These are phyloP conservation scores for Tulasnella sp. DNA, from an alignment of 768 basidiomycete species.

Conservation along the genomic window DNA sequence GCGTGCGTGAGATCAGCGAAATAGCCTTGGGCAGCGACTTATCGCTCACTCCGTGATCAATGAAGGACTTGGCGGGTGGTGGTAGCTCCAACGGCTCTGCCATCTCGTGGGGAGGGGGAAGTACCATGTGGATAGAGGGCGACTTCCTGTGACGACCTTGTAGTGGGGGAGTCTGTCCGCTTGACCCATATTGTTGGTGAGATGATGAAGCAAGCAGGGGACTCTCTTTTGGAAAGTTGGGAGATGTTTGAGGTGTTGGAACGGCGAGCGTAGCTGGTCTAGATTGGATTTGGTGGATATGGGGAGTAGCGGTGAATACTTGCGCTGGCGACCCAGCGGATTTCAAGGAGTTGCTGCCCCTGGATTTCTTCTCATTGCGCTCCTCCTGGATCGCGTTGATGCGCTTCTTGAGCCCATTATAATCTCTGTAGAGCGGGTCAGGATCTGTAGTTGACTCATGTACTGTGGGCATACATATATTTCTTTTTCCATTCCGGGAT, in stretches of 20 bases:
- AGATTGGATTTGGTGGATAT: background rate
- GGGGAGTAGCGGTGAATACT: background rate
- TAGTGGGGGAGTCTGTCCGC: slow-evolving; percentile 16
- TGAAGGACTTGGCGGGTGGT: slow-evolving; percentile 15
- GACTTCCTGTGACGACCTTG: background rate
- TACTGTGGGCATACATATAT: slow-evolving; percentile 41
- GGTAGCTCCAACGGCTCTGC: slow-evolving; percentile 11
- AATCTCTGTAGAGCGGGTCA: slow-evolving; percentile 39
- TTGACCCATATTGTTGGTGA: slow-evolving; percentile 17
- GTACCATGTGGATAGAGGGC: background rate
- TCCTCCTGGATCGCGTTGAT: slow-evolving; percentile 42
- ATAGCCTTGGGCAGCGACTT: too few relatives aligned
- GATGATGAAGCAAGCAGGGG: background rate
- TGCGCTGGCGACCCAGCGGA: background rate
- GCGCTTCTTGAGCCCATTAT: slow-evolving; percentile 54
- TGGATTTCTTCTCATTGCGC: slow-evolving; percentile 18
- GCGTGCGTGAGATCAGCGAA: background rate
- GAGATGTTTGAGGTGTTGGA: background rate
- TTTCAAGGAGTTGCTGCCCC: background rate
- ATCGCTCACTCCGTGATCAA: slow-evolving; percentile 9
- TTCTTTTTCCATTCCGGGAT: slow-evolving; percentile 64
- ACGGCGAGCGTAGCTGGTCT: background rate
- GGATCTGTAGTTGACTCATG: background rate
- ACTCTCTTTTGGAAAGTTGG: background rate
- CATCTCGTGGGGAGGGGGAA: background rate